Conservation (phyloP, 129 eudicot species). For the Sambucus nigra region DNA sequence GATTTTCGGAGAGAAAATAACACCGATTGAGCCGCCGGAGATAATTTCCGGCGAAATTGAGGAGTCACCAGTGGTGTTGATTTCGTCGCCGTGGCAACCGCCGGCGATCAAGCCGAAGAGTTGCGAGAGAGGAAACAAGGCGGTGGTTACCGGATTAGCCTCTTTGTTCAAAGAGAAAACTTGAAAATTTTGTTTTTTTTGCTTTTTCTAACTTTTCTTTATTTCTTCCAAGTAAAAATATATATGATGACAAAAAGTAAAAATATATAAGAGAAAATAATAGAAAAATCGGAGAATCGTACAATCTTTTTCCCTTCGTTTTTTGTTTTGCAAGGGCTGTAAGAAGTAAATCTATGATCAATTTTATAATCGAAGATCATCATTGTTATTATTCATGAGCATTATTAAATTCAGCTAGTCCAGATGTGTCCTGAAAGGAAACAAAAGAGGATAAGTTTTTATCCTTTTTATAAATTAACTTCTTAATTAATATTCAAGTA, state of each 20-base stretch:
- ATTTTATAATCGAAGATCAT: too few species aligned
- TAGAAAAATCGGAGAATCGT: not conserved
- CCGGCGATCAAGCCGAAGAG: slow-evolving; percentile 45
- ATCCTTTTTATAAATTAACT: not conserved
- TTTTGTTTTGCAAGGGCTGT: not conserved
- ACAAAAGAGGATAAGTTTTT: not conserved
- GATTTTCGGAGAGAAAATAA: slow-evolving; percentile 21
- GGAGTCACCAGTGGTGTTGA: slow-evolving; percentile 13
- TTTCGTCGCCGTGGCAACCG: slow-evolving; percentile 24
- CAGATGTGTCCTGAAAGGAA: slow-evolving; percentile 1
- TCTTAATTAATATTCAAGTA: too few species aligned
- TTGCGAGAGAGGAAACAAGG: slow-evolving; percentile 25
- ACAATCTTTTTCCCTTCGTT: not conserved
- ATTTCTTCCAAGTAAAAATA: not conserved
- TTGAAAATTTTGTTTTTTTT: slow-evolving; percentile 21
- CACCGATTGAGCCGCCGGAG: slow-evolving; percentile 1
- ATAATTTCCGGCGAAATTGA: slow-evolving; percentile 7
- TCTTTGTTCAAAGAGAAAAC: slow-evolving; percentile 40
- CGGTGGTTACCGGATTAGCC: slow-evolving; percentile 45
- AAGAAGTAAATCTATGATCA: slow-evolving; percentile 2
- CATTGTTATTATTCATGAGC: too few species aligned
- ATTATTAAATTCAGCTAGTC: not conserved
- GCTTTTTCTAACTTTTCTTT: not conserved
- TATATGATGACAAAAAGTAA: not conserved
- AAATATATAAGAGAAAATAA: not conserved